These are phyloP conservation scores for Pachyrhizus erosus DNA, from an alignment of 306 rosid species.

Conservation along the genomic window DNA sequence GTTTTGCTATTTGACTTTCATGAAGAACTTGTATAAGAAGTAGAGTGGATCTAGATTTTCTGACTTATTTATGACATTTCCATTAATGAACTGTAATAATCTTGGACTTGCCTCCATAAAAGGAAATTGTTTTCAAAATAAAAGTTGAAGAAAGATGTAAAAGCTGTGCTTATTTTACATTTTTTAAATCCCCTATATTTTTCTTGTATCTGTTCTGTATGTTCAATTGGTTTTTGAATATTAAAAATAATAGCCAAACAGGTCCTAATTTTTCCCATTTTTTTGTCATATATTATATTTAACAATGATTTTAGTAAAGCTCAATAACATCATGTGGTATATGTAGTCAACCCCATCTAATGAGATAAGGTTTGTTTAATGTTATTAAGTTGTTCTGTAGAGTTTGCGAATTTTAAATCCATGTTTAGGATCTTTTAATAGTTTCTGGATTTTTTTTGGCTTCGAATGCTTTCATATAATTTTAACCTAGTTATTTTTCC, in stretches of 20 bases:
- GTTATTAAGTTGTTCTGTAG: not conserved
- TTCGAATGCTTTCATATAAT: slow-evolving; percentile 34
- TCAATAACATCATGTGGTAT: not conserved
- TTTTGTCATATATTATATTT: not conserved
- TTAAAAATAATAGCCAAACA: not conserved
- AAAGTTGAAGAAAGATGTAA: not conserved
- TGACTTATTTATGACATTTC: not conserved
- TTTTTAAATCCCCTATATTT: not conserved
- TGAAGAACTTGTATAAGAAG: not conserved
- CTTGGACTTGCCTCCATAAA: not conserved
- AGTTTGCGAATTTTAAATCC: not conserved
- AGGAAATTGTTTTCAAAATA: slow-evolving; percentile 7
- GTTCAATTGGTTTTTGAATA: slow-evolving; percentile 16
- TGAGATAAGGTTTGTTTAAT: not conserved
- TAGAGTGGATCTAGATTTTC: not conserved
- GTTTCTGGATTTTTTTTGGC: not conserved
- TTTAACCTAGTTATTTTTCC: slow-evolving; percentile 20
- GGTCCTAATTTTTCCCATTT: not conserved
- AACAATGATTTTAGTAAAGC: slow-evolving; percentile 7
- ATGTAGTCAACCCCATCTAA: not conserved
- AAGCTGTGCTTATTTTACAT: not conserved
- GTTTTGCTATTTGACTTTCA: not conserved
- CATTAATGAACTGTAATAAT: slow-evolving; percentile 13
- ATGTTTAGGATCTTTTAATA: slow-evolving; percentile 21
- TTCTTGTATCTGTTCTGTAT: slow-evolving; percentile 5